Base-by-base conservation (phyloP, 2,329 filamentous ascomycete genomes). In the Aureobasidium sp. region DNA sequence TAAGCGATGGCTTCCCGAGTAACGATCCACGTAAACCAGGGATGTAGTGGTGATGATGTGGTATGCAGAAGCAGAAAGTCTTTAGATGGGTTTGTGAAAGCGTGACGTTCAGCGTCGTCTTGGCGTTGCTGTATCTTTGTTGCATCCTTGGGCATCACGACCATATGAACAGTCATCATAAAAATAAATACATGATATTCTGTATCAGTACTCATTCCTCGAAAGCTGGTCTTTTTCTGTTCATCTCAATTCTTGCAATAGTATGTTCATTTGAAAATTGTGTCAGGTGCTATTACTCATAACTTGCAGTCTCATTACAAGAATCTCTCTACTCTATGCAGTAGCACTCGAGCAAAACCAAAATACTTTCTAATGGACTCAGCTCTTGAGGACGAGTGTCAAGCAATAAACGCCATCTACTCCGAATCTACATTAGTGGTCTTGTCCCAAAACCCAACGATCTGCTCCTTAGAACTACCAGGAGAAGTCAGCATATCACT, bases 371-470 rank as follows among this genome's bases (percentile, higher is more conserved):
- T 26, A 24, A 65, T 65, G 64, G 52, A 62, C 10, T 53, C 59
- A 36, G 48, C 57, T 55, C 81, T 93, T 29, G 73, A 76, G 53
- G 89, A 94, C 75, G 90, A 94, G 72, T 57, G 77, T 92, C 34
- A 87, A 87, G 90, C 88, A 65, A 87, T 94, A 70, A 94, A 93
- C 74, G 89, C 90, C 61, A 94, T 94, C 66, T 94, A 92, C 75
- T 87, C 86, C 66, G 81, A 85, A 52, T 79, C 78, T n/a, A 88
- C 87, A 12, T 78, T 92, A 7, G 34, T 24, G 4, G 17, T 62
- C 12, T 51, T 67, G n/a, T 64, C 65, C 24, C 48, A 61, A 3
- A 43, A 64, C 15, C 63, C 62, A 8, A 65, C 48, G 6, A 66
- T 82, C 67, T 85, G 87, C 74, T 74, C 87, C 60, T 81, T 97